These are phyloP conservation scores for Saccharomycopsis microspora DNA, from an alignment of 805 yeast species.

Conservation along the genomic window DNA sequence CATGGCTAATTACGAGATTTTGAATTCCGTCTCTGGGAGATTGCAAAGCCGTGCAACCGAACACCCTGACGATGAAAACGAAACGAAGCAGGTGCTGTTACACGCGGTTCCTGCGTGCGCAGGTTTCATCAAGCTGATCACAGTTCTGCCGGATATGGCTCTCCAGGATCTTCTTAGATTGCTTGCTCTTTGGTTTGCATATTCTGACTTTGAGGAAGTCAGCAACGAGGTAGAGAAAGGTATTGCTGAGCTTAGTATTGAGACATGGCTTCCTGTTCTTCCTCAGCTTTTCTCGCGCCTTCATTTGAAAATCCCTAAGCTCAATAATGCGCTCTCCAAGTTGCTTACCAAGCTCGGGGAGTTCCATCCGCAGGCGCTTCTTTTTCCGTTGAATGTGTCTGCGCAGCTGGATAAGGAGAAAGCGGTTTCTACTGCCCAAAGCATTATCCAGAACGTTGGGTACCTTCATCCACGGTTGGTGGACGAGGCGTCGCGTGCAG, in stretches of 20 bases:
- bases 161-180: constrained; percentile 86
- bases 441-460: constrained; percentile 87
- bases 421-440: constrained; percentile 83
- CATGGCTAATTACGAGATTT: constrained; percentile 90
- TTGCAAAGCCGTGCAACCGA: constrained; percentile 15
- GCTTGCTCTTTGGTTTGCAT: constrained; percentile 89
- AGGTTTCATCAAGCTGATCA: constrained; percentile 92
- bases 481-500: constrained; percentile 88
- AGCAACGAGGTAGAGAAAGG: constrained; percentile 88
- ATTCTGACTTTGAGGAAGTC: constrained; percentile 89
- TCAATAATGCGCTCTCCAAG: constrained; percentile 69
- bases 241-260: constrained; percentile 76
- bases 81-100: constrained; percentile 53
- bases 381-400: constrained; percentile 92
- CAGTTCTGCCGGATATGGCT: constrained; percentile 76
- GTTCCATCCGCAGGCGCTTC: constrained; percentile 94
- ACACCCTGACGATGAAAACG: constrained; percentile 19
- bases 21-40: constrained; percentile 42
- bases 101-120: constrained; percentile 94
- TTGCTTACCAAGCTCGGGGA: constrained; percentile 80
- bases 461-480: constrained; percentile 76
- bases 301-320: constrained; percentile 86
- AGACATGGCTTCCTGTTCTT: constrained; percentile 89
- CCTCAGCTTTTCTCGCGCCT: constrained; percentile 95
- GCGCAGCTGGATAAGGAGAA: constrained; percentile 85